Evolutionary conservation across 257 asterid species (phyloP).

Genomic region (Handroanthus guayacan): DNA sequence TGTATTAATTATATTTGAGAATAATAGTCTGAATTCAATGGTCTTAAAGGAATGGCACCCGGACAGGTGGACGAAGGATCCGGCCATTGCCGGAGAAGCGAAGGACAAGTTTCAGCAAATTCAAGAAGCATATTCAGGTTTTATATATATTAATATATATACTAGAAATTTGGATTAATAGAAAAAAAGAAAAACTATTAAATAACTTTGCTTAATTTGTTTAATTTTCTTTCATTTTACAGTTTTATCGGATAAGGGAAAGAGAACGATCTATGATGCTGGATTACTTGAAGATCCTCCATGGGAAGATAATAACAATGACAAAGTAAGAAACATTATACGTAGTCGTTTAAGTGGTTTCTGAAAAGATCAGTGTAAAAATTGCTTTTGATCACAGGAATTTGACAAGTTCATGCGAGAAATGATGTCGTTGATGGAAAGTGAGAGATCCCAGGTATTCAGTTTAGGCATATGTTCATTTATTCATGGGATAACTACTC

Average conservation of each 20-base stretch:
- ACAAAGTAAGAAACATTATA: background rate
- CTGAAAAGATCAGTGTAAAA: background rate
- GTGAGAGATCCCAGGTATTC: constrained; percentile 38
- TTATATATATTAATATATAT: background rate
- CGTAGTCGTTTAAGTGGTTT: too few species aligned
- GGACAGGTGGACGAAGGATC: constrained; percentile 49
- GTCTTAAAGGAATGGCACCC: constrained; percentile 57
- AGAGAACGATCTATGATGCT: constrained; percentile 42
- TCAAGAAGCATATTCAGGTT: constrained; percentile 63
- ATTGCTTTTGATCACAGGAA: constrained; percentile 23
- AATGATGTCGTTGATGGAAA: constrained; percentile 38
- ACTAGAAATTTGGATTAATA: too few species aligned
- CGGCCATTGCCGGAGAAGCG: constrained; percentile 42
- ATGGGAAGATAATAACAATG: constrained; percentile 30
- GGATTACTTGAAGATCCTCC: constrained; percentile 28
- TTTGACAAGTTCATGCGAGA: constrained; percentile 39
- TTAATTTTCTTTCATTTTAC: background rate
- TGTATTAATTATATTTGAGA: background rate
- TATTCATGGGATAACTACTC: too few species aligned
- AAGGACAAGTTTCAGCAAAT: constrained; percentile 49
- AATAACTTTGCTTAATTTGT: background rate
- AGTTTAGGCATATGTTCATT: background rate
- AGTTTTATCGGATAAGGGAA: constrained; percentile 42
- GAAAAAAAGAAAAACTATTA: background rate
- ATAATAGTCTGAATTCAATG: background rate